Conservation (phyloP, 352 stramenopile genomes). For the Globisporangium nagaii region DNA sequence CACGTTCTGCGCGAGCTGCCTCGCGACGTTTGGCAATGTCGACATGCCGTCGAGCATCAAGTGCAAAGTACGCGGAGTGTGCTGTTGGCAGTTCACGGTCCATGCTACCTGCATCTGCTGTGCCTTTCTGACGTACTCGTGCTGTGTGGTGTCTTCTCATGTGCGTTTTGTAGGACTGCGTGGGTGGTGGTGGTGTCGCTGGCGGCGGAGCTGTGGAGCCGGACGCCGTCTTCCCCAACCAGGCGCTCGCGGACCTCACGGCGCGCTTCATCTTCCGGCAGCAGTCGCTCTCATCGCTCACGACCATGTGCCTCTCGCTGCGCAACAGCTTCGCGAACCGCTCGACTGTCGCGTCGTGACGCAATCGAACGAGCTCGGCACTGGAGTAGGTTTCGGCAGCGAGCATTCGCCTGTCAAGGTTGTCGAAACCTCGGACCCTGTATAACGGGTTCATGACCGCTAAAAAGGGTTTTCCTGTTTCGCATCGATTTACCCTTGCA, state of each 20-base stretch:
- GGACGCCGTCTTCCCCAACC: conserved; percentile 61
- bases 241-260: conserved; percentile 62
- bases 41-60: conserved; percentile 35
- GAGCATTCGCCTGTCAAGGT: no score
- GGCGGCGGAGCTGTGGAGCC: conserved; percentile 17
- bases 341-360: conserved; percentile 2
- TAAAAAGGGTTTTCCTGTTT: no score
- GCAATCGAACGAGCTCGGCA: no score
- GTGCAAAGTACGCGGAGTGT: conserved; percentile 28
- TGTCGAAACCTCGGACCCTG: no score
- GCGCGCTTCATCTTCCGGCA: conserved; percentile 71
- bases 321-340: conserved; percentile 50
- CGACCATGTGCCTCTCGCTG: conserved; percentile 64
- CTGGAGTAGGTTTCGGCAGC: no score
- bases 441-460: no score
- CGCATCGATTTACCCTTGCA: no score
- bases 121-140: neutral
- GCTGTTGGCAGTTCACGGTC: no score
- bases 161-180: conserved; percentile 4
- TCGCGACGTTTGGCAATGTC: conserved; percentile 31
- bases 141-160: neutral
- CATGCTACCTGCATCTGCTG: neutral
- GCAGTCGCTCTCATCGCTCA: conserved; percentile 56
- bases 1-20: conserved; percentile 58
- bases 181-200: neutral